These are phyloP conservation scores for Skeletonema tropicum DNA, from an alignment of 108 stramenopile species.

Conservation along the genomic window DNA sequence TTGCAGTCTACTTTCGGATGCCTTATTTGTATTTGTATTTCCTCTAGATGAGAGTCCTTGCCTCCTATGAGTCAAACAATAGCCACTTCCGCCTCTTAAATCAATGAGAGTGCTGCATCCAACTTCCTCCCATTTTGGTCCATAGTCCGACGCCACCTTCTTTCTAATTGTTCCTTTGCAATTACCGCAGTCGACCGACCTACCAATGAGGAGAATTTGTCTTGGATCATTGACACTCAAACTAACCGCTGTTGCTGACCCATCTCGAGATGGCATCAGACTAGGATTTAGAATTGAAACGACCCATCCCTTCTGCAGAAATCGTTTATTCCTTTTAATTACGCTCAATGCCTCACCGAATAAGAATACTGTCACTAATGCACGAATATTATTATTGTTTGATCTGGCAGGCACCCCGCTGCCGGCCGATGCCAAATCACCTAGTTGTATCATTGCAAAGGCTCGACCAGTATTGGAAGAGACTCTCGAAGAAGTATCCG, in stretches of 20 bases:
- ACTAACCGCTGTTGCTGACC: slow-evolving; percentile 38
- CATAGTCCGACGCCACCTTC: slow-evolving; percentile 43
- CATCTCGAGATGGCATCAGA: slow-evolving; percentile 53
- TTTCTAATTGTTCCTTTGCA: slow-evolving; percentile 60
- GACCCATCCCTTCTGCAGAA: slow-evolving; percentile 61
- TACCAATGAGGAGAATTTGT: slow-evolving; percentile 69
- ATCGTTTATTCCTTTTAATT: slow-evolving; percentile 19
- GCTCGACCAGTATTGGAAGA: slow-evolving; percentile 66
- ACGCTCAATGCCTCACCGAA: slow-evolving; percentile 68
- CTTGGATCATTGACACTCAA: slow-evolving; percentile 63
- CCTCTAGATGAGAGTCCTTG: slow-evolving; percentile 32
- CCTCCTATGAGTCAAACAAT: slow-evolving; percentile 59
- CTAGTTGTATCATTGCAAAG: slow-evolving; percentile 67
- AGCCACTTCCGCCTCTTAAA: slow-evolving; percentile 49
- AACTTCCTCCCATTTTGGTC: slow-evolving; percentile 48
- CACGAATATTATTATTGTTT: slow-evolving; percentile 39
- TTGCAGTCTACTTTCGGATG: slow-evolving; percentile 9
- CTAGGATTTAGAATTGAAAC: slow-evolving; percentile 61
- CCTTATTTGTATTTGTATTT: slow-evolving; percentile 3
- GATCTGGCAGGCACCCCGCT: background rate
- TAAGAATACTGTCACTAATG: slow-evolving; percentile 69
- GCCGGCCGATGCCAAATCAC: slow-evolving; percentile 38
- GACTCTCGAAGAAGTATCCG: slow-evolving; percentile 17
- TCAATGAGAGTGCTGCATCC: slow-evolving; percentile 62
- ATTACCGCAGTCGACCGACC: slow-evolving; percentile 67